Percentiles rank a stretch among this genome's conserved stretches.
These are phyloP conservation scores for Halenospora varia DNA, from an alignment of 495 filamentous ascomycete species.

Conservation along the genomic window DNA sequence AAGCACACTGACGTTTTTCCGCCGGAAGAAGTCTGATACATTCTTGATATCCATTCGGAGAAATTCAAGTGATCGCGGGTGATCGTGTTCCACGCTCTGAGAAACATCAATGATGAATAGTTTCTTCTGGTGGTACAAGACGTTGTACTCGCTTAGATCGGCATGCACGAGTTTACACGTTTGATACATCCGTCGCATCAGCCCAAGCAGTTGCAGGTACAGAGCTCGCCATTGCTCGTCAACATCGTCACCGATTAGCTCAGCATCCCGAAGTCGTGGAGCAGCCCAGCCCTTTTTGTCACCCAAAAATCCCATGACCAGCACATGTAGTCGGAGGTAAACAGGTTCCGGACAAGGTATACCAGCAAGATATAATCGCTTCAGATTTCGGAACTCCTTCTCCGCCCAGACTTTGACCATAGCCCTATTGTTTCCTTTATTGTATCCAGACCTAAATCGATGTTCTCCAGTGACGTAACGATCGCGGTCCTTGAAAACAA, in stretches of 20 bases:
- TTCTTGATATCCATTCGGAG: constrained; percentile 98
- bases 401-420: constrained; percentile 99
- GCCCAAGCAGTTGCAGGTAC: constrained; percentile 77
- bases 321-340: constrained; percentile 79
- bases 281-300: constrained; percentile 82
- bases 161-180: constrained; percentile 88
- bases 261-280: constrained; percentile 75
- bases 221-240: constrained; percentile 61
- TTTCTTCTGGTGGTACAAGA: constrained; percentile 79
- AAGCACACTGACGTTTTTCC: constrained; percentile 75
- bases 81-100: constrained; percentile 94
- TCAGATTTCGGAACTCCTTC: constrained; percentile 94
- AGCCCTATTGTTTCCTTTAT: constrained; percentile 85
- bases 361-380: constrained; percentile 73
- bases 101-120: constrained; percentile 96
- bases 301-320: constrained; percentile 91
- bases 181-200: constrained; percentile 91
- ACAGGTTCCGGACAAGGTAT: constrained; percentile 90
- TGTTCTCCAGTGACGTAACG: constrained; percentile 92
- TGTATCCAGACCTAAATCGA: constrained; percentile 75
- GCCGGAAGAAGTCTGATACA: constrained; percentile 82
- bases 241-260: constrained; percentile 50
- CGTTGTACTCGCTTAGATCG: constrained; percentile 95
- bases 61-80: constrained; percentile 87
- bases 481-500: constrained; percentile 96